These are phyloP conservation scores for Alternaria sp. DNA, from an alignment of 2,329 filamentous ascomycete species.

Conservation along the genomic window DNA sequence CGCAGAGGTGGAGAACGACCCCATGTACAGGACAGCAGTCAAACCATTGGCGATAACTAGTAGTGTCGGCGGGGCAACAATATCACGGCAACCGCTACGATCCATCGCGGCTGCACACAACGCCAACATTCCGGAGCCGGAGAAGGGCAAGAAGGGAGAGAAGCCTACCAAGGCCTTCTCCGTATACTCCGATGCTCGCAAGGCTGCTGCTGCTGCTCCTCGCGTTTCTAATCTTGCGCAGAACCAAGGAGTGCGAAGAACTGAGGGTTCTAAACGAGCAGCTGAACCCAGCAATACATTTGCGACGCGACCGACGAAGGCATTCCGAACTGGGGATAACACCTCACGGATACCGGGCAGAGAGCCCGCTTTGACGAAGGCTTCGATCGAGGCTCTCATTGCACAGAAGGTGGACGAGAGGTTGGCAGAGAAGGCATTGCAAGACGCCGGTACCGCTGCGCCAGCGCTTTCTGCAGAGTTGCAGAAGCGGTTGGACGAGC, in stretches of 20 bases:
- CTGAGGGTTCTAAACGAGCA: slow-evolving; percentile 54
- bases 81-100: slow-evolving; percentile 76
- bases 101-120: slow-evolving; percentile 79
- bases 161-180: slow-evolving; percentile 85
- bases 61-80: slow-evolving; percentile 44
- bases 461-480: slow-evolving; percentile 74
- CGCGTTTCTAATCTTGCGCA: slow-evolving; percentile 40
- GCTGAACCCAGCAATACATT: slow-evolving; percentile 47
- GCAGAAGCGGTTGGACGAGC: slow-evolving; percentile 78
- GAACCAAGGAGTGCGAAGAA: slow-evolving; percentile 42
- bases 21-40: slow-evolving; percentile 67
- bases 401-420: slow-evolving; percentile 92
- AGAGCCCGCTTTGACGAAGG: slow-evolving; percentile 57
- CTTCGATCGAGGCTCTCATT: slow-evolving; percentile 87
- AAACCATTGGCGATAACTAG: slow-evolving; percentile 47
- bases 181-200: slow-evolving; percentile 75
- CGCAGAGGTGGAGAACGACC: slow-evolving; percentile 93
- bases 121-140: slow-evolving; percentile 66
- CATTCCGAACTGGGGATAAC: slow-evolving; percentile 43
- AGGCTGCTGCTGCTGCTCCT: slow-evolving; percentile 21
- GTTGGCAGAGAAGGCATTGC: slow-evolving; percentile 73
- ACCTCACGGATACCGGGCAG: slow-evolving; percentile 36
- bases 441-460: slow-evolving; percentile 58
- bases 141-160: slow-evolving; percentile 58
- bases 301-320: slow-evolving; percentile 50